Base-by-base conservation (phyloP, 108 stramenopile genomes). In the Cyclotella distinguenda region DNA sequence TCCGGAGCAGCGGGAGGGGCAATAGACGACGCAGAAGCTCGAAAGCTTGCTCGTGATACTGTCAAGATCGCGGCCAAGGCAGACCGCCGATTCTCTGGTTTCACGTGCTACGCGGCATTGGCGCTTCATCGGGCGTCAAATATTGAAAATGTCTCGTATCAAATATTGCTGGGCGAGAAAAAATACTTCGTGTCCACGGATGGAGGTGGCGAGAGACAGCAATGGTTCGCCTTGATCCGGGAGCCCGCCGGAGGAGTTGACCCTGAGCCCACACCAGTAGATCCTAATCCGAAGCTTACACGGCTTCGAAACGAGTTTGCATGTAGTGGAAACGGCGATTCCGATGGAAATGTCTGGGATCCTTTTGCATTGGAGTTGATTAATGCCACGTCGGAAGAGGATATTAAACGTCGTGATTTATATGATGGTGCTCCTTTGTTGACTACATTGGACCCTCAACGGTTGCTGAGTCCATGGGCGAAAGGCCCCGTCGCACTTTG, bases 171-270 rank as follows among this genome's bases (percentile, higher is more conserved):
- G 33, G 94, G 94, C 4, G 82, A 91, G 46, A 83, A 94, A 57
- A 95, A 96, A 82, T 98, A 98, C 81, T 98, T 98, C 66, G 97
- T 98, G 19, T 86, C 84, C 49, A 95, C 95, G 10, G 97, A 98
- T 72, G 95, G 96, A 52, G 97, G 97, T 11, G 93, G 94, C 19
- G 97, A 96, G 39, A 88, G 97, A 46, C 96, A 97, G 82, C 97
- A 97, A 76, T 98, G 97, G 97, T 98, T 97, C 81, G 94, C 97
- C 39, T 77, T 95, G 52, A 90, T 95, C 61, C 82, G 94, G 30
- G 94, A 95, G 73, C 81, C 80, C 1, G 87, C 94, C 8, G 94
- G 94, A 32, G 94, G 94, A 23, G 90, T 91, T 12, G 90, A 91
- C 72, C 87, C 90, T 11, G 90, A 92, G 60, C 85, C 90, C 0